Conservation (phyloP, 495 filamentous ascomycete species). For the Trichoderma gamsii region DNA sequence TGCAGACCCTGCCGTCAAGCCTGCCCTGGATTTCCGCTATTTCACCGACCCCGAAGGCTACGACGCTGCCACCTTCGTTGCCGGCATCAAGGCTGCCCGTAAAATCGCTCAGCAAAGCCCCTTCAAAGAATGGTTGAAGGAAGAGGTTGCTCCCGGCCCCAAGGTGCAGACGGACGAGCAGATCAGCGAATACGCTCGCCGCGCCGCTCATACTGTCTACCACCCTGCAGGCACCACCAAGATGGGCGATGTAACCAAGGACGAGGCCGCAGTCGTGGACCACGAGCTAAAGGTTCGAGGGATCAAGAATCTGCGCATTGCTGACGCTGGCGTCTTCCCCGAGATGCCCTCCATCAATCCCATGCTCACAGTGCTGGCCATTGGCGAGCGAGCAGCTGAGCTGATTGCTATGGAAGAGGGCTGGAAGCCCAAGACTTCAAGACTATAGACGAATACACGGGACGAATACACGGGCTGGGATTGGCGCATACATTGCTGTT, state of each 20-base stretch:
- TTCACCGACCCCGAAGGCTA: conserved; percentile 82
- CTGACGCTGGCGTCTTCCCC: conserved; percentile 57
- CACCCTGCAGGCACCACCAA: conserved; percentile 82
- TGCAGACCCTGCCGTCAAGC: conserved; percentile 64
- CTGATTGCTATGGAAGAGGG: conserved; percentile 46
- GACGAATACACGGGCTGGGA: background rate
- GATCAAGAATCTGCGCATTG: conserved; percentile 49
- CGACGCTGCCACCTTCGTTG: conserved; percentile 48
- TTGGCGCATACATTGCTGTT: background rate
- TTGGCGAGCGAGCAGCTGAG: conserved; percentile 60
- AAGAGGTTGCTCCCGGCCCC: conserved; percentile 41
- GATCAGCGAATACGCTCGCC: conserved; percentile 62
- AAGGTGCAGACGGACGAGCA: conserved; percentile 40
- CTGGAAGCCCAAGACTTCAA: conserved; percentile 21
- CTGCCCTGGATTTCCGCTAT: conserved; percentile 79
- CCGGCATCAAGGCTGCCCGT: conserved; percentile 50
- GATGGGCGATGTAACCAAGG: conserved; percentile 64
- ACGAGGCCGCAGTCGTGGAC: conserved; percentile 58
- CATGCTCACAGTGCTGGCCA: conserved; percentile 57
- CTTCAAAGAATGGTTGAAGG: conserved; percentile 28
- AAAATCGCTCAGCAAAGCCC: conserved; percentile 34
- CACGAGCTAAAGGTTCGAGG: conserved; percentile 49
- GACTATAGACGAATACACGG: background rate
- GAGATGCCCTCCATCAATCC: conserved; percentile 55
- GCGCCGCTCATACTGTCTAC: conserved; percentile 77